Evolutionary conservation across 495 filamentous ascomycete genomes (phyloP).

Genomic region (Diplogelasinospora grovesii): DNA sequence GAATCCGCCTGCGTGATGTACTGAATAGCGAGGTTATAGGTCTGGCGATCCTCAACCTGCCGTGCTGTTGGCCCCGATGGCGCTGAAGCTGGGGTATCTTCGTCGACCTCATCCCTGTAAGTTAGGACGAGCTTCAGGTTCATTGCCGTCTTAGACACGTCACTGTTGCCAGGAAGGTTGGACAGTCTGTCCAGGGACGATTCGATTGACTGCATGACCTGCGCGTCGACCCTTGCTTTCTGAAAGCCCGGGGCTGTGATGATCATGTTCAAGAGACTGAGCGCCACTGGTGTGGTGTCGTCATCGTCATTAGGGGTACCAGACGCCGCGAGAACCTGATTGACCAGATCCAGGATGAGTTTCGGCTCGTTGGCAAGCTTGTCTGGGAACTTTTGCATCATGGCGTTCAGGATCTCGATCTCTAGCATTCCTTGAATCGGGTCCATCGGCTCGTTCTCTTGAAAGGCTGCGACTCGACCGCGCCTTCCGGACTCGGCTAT

Average conservation of each 20-base stretch:
- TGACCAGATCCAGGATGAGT: conserved; percentile 56
- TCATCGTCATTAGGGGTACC: conserved; percentile 22
- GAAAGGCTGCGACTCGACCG: conserved; percentile 22
- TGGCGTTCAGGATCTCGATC: conserved; percentile 58
- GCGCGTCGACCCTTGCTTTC: conserved; percentile 38
- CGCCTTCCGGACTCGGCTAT: too few relatives aligned
- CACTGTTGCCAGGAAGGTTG: conserved; percentile 16
- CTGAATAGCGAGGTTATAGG: conserved; percentile 61
- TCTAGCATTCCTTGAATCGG: conserved; percentile 44
- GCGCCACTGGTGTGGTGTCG: conserved; percentile 51
- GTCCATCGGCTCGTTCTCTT: conserved; percentile 36
- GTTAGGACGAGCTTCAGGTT: conserved; percentile 53
- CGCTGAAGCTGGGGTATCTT: conserved; percentile 20
- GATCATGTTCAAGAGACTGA: conserved; percentile 63
- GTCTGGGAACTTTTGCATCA: conserved; percentile 61
- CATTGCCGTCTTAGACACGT: conserved; percentile 46
- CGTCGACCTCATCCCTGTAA: conserved; percentile 45
- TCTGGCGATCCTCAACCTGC: conserved; percentile 59
- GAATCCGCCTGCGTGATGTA: conserved; percentile 62
- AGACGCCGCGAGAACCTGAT: conserved; percentile 45
- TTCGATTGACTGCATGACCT: conserved; percentile 46
- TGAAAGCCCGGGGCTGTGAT: conserved; percentile 57
- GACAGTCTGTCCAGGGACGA: conserved; percentile 40
- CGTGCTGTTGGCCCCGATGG: conserved; percentile 27
- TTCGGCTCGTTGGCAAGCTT: conserved; percentile 58